These are phyloP conservation scores for Mastigamoeba balamuthi DNA, from an alignment of 78 protist species.

Conservation along the genomic window DNA sequence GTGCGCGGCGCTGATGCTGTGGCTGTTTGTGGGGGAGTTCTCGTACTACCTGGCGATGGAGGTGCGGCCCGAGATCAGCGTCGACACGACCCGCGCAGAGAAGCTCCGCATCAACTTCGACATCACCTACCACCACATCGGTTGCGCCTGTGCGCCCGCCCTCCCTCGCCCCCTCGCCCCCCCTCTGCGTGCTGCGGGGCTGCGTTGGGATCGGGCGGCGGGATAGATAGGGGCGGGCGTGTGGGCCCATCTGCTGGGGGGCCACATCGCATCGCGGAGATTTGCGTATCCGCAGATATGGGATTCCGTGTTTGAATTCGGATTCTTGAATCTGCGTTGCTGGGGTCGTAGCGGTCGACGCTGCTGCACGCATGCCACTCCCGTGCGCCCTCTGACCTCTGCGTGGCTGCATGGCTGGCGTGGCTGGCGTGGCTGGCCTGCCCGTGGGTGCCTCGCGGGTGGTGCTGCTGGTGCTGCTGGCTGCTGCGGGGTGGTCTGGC, in stretches of 20 bases:
- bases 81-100: conserved; percentile 55
- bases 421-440: no score
- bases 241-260: no score
- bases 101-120: conserved; percentile 59
- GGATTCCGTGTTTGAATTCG: no score
- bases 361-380: neutral
- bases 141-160: conserved; percentile 48
- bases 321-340: neutral
- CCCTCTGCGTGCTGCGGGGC: no score
- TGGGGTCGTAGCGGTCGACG: neutral
- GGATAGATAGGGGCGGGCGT: no score
- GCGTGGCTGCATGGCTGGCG: no score
- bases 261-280: no score
- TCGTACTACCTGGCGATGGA: conserved; percentile 18
- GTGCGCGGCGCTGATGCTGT: conserved; percentile 25
- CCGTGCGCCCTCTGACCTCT: no score
- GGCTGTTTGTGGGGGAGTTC: conserved; percentile 53
- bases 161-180: no score
- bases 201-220: no score
- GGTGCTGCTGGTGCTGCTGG: neutral
- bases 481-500: neutral
- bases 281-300: no score
- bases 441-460: no score
- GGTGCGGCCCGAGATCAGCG: conserved; percentile 35
- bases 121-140: conserved; percentile 48